A percentile compares a stretch with the other conserved stretches of the same genome.
Evolutionary conservation across 257 asterid species (phyloP).

Genomic region (Fraxinus quadrangulata): DNA sequence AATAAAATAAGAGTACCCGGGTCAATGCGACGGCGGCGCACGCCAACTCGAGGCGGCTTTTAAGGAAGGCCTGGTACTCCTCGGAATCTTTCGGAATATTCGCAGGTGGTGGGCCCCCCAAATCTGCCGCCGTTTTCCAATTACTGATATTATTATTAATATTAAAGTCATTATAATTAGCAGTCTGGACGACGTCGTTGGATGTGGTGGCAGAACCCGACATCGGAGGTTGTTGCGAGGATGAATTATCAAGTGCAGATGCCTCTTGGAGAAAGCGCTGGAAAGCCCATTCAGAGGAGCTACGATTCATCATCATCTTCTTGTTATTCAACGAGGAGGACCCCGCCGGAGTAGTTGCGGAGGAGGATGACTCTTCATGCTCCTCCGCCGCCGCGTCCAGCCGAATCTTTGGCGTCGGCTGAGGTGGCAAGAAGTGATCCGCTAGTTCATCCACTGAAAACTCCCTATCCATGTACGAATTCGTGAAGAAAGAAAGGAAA

Average conservation of each 20-base stretch:
- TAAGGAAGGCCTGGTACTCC: conserved; percentile 69
- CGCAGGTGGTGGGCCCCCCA: conserved; percentile 28
- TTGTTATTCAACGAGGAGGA: conserved; percentile 34
- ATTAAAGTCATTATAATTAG: not conserved
- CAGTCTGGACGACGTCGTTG: conserved; percentile 40
- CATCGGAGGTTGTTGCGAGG: conserved; percentile 13
- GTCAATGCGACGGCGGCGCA: conserved; percentile 93
- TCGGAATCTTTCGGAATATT: conserved; percentile 54
- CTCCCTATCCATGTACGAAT: conserved; percentile 40
- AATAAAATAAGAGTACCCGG: conserved; percentile 41
- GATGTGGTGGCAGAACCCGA: conserved; percentile 18
- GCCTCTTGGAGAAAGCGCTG: conserved; percentile 84
- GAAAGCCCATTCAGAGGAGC: conserved; percentile 90
- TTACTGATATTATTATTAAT: conserved; percentile 9
- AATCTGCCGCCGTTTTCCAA: conserved; percentile 12
- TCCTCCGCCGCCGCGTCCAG: conserved; percentile 37
- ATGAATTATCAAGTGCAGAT: conserved; percentile 42
- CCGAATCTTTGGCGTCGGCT: conserved; percentile 35
- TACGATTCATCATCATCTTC: conserved; percentile 66
- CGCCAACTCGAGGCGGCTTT: conserved; percentile 79
- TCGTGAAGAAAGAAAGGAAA: not conserved
- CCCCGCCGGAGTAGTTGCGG: conserved; percentile 27
- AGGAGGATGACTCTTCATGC: conserved; percentile 34
- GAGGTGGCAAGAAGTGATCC: conserved; percentile 41
- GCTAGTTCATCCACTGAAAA: conserved; percentile 43